A percentile compares a stretch with the other conserved stretches of the same genome.
Evolutionary conservation across 805 yeast species (phyloP).

Genomic region (Kazachstania bromeliacearum): DNA sequence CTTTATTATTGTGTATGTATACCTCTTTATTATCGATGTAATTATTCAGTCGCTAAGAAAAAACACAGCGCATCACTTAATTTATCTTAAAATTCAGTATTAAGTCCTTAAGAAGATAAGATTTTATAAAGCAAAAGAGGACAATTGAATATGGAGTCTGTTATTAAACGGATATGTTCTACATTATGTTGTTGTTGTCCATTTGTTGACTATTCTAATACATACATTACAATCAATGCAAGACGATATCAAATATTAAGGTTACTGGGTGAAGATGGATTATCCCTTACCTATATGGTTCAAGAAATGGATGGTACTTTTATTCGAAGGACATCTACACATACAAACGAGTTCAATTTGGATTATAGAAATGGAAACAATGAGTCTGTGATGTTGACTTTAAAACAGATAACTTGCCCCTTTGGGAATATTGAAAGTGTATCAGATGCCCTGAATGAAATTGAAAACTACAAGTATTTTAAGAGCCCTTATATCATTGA

Average conservation of each 20-base stretch:
- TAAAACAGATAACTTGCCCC: slow-evolving; percentile 82
- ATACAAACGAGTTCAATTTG: background rate
- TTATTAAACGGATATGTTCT: background rate
- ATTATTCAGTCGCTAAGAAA: too few species aligned
- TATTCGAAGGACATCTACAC: background rate
- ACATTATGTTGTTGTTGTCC: slow-evolving; percentile 17
- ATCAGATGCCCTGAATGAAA: slow-evolving; percentile 65
- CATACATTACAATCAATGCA: slow-evolving; percentile 45
- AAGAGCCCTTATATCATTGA: slow-evolving; percentile 56
- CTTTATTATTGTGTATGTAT: too few species aligned
- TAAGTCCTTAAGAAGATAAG: too few species aligned
- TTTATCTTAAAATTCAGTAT: too few species aligned
- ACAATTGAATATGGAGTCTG: background rate
- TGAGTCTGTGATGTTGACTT: slow-evolving; percentile 39
- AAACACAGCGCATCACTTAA: too few species aligned
- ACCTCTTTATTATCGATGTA: too few species aligned
- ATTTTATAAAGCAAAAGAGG: too few species aligned
- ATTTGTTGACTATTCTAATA: slow-evolving; percentile 36
- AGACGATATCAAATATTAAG: slow-evolving; percentile 52
- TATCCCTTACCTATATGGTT: slow-evolving; percentile 78
- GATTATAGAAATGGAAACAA: background rate
- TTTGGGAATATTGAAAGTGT: slow-evolving; percentile 68
- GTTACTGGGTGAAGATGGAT: slow-evolving; percentile 86
- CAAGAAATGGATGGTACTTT: slow-evolving; percentile 32
- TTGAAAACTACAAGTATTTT: slow-evolving; percentile 66